These are phyloP conservation scores for Pythium grandisporangium DNA, from an alignment of 352 stramenopile genomes.

Conservation along the genomic window DNA sequence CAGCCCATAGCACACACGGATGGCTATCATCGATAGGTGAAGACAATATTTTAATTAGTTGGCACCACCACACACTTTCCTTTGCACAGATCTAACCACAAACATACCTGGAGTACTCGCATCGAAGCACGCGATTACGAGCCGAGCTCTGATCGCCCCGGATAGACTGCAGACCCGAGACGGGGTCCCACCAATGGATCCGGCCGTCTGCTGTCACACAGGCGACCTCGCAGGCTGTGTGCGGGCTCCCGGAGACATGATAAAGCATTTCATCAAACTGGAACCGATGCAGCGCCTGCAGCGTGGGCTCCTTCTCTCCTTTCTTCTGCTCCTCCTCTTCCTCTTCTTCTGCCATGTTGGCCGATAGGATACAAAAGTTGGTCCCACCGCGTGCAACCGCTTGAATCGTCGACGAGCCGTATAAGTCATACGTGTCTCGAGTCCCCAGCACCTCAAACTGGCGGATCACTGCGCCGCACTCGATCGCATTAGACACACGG, in stretches of 20 bases:
- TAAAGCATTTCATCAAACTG: conserved; percentile 45
- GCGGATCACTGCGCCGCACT: conserved; percentile 44
- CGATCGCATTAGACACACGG: conserved; percentile 27
- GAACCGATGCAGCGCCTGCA: conserved; percentile 24
- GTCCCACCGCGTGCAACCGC: conserved; percentile 31
- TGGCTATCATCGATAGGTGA: no score
- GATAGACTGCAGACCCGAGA: conserved; percentile 25
- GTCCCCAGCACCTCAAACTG: conserved; percentile 52
- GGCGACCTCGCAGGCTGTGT: conserved; percentile 45
- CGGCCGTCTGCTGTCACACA: conserved; percentile 38
- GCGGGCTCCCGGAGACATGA: conserved; percentile 54
- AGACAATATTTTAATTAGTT: no score
- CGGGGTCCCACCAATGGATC: conserved; percentile 40
- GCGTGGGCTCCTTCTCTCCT: conserved; percentile 14
- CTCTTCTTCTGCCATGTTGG: conserved; percentile 5
- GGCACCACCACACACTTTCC: no score
- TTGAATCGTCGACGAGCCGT: conserved; percentile 16
- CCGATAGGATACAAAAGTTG: conserved; percentile 26
- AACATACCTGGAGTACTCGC: conserved; percentile 64
- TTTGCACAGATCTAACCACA: no score
- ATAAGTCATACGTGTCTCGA: conserved; percentile 25
- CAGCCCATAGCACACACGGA: conserved; percentile 58
- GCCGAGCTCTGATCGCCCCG: conserved; percentile 4
- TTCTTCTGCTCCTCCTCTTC: no score
- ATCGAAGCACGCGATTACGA: conserved; percentile 35